Base-by-base conservation (phyloP, 2,329 filamentous ascomycete species). In the Penicillium sp. region DNA sequence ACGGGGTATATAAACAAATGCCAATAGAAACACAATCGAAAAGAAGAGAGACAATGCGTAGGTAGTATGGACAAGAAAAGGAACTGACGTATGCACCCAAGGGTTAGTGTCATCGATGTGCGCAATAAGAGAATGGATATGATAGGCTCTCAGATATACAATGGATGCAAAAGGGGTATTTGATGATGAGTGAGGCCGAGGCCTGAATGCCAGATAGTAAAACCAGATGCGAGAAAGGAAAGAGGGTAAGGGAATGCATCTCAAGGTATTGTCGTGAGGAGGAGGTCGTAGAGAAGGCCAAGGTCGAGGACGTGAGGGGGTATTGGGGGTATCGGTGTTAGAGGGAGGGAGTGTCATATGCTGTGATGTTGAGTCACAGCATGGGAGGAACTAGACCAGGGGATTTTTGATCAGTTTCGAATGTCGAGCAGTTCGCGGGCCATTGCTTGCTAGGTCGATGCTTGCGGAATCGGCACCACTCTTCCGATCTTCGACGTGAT, bases 391-490 rank as follows among this genome's bases (percentile, higher is more conserved):
- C 40, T 46, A 55, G 37, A 51, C 39, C 25, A 31, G 23, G 21
- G 52, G n/a, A n/a, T 23, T 37, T 54, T 55, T 56, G 38, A 61
- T 50, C 47, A 63, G 54, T 52, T 55, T 58, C 27, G 56, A 55
- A 23, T 61, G 56, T 23, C 53, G 56, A 34, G 52, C 29, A 45
- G 52, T 54, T 35, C 41, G 31, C 29, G 21, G 15, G 31, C 16
- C 31, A 52, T 32, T 48, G 31, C 34, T 39, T 44, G 34, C 29
- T 46, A 31, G 16, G 42, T 15, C 16, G 25, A 4, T 21, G 47
- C 1, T 18, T 35, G 35, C 6, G 34, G 23, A 0, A 16, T 41
- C 23, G 9, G 34, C 13, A 31, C 54, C 52, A 32, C 53, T 63
- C 37, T 40, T 57, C 9, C 57, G 52, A 45, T 62, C 59, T 21